Evolutionary conservation across 2,329 filamentous ascomycete species (phyloP).

Genomic region (Colletotrichum theobromicola): DNA sequence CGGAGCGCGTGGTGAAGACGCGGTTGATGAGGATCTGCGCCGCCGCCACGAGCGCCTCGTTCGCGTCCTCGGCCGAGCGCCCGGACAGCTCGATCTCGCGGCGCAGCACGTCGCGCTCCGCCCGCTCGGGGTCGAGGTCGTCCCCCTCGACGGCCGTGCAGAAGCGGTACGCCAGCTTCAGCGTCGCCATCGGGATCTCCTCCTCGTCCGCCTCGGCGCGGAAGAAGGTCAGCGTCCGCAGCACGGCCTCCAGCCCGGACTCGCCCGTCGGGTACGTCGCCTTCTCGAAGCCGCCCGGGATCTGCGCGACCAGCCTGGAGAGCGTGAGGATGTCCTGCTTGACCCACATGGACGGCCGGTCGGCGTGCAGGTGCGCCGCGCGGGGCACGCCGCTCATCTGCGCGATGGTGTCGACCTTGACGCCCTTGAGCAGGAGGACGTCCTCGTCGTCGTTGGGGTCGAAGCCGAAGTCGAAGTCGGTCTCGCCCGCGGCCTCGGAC

Average conservation of each 20-base stretch:
- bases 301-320: background rate
- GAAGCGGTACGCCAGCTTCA: slow-evolving; percentile 16
- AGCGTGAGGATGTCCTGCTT: slow-evolving; percentile 11
- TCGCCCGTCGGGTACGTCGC: slow-evolving; percentile 1
- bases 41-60: slow-evolving; percentile 18
- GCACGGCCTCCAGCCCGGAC: background rate
- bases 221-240: slow-evolving; percentile 18
- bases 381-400: slow-evolving; percentile 13
- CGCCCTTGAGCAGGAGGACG: slow-evolving; percentile 10
- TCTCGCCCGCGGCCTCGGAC: slow-evolving; percentile 16
- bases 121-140: slow-evolving; percentile 4
- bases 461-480: slow-evolving; percentile 19
- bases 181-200: slow-evolving; percentile 6
- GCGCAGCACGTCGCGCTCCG: slow-evolving; percentile 7
- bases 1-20: slow-evolving; percentile 3
- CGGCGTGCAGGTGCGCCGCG: slow-evolving; percentile 12
- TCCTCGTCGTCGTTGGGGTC: slow-evolving; percentile 10
- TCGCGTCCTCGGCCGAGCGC: slow-evolving; percentile 1
- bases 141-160: slow-evolving; percentile 15
- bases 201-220: background rate
- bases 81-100: slow-evolving; percentile 6
- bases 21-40: slow-evolving; percentile 17
- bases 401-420: slow-evolving; percentile 9
- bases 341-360: slow-evolving; percentile 10
- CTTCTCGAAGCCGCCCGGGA: background rate